Percentiles rank a stretch among this genome's conserved stretches.
Conservation (phyloP, 1,284 basidiomycete species). For the Ganoderma meredithae region DNA sequence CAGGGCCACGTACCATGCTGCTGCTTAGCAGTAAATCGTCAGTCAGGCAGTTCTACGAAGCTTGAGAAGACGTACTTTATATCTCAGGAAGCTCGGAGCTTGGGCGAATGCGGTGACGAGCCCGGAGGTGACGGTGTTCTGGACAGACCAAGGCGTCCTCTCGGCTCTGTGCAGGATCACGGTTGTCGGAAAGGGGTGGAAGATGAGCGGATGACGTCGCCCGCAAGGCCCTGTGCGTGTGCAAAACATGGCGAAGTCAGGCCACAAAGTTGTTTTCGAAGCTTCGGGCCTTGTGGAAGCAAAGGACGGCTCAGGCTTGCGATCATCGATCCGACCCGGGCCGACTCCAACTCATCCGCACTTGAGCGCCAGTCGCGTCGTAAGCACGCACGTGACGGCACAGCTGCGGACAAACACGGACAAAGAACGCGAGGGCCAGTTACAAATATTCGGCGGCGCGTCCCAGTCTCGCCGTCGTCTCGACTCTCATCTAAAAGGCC, state of each 20-base stretch:
- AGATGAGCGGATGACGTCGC: background rate
- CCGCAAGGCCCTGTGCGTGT: background rate
- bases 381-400: slow-evolving; percentile 34
- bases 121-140: background rate
- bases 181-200: background rate
- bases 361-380: slow-evolving; percentile 19
- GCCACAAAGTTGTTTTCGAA: background rate
- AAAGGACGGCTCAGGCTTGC: background rate
- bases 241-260: background rate
- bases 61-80: background rate
- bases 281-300: slow-evolving; percentile 3
- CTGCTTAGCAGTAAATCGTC: background rate
- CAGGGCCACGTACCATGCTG: too few relatives aligned
- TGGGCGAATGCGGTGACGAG: too few relatives aligned
- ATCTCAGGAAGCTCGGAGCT: background rate
- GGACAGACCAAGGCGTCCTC: background rate
- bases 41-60: background rate
- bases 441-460: slow-evolving; percentile 34
- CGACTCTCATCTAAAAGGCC: slow-evolving; percentile 8
- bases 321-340: background rate
- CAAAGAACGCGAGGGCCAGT: slow-evolving; percentile 40
- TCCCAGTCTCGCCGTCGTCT: slow-evolving; percentile 11
- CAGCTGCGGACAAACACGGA: slow-evolving; percentile 31
- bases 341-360: background rate
- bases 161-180: background rate